Conservation (phyloP, 306 rosid genomes). For the Acacia confusa region DNA sequence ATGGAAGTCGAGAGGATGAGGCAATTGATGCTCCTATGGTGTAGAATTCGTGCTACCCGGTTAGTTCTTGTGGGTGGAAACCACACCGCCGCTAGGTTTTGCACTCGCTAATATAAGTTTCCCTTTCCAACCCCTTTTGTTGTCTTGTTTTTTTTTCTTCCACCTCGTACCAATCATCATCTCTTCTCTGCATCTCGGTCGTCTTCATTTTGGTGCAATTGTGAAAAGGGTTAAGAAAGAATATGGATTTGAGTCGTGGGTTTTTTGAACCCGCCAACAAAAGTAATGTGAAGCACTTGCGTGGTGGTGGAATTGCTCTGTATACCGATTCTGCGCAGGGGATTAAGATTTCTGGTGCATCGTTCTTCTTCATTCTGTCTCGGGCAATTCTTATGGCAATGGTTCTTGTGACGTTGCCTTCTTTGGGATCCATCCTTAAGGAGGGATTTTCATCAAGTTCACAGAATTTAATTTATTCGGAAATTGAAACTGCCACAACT, state of each 20-base stretch:
- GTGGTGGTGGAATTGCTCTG: constrained; percentile 31
- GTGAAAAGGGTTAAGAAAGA: not conserved
- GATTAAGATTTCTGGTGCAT: constrained; percentile 45
- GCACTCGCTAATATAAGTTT: constrained; percentile 50
- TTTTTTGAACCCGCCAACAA: constrained; percentile 1
- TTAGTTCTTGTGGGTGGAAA: constrained; percentile 72
- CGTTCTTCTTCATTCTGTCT: constrained; percentile 46
- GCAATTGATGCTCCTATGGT: constrained; percentile 48
- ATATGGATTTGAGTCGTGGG: not conserved
- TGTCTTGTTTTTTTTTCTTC: not conserved
- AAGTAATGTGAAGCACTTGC: constrained; percentile 34
- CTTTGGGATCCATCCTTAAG: constrained; percentile 31
- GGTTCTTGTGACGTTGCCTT: constrained; percentile 49
- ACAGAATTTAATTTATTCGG: not conserved
- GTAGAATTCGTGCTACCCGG: constrained; percentile 48
- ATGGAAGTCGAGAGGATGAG: constrained; percentile 63
- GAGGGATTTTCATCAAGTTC: constrained; percentile 25
- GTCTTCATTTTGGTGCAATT: constrained; percentile 4
- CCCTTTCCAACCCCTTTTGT: not conserved
- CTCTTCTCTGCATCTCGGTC: constrained; percentile 32
- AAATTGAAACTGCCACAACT: not conserved
- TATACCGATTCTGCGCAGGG: constrained; percentile 40
- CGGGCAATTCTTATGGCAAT: constrained; percentile 56
- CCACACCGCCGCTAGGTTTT: constrained; percentile 74
- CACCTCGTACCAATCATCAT: not conserved